phyloP scores from a whole-genome alignment of 257 asterid species.

The Forsythia suspensa region DNA sequence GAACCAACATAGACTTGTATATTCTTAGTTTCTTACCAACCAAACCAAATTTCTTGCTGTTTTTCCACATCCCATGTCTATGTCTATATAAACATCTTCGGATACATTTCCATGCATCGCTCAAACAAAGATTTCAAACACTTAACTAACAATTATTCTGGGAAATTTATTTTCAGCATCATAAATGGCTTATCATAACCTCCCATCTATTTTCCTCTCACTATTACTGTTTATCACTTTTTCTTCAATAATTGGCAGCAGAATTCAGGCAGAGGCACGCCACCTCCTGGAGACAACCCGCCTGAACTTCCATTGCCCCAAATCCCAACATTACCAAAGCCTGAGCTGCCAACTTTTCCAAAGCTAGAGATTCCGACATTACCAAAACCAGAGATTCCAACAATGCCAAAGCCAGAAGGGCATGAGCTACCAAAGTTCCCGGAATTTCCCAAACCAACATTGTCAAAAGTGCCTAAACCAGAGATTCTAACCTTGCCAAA shows the following conservation, averaged over 20 bases:
- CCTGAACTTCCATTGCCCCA: constrained; percentile 5
- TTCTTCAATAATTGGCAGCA: background rate
- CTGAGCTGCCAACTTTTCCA: background rate
- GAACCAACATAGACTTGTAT: background rate
- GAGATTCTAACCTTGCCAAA: too few species aligned
- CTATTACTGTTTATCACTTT: background rate
- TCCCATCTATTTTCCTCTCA: background rate
- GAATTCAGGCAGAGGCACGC: background rate
- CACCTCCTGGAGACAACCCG: background rate
- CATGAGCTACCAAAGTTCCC: too few species aligned
- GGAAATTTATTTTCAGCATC: background rate
- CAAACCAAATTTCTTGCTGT: background rate
- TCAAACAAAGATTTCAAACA: background rate
- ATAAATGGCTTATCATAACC: background rate
- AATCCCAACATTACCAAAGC: constrained; percentile 8
- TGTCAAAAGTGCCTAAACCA: too few species aligned
- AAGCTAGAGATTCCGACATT: constrained; percentile 14
- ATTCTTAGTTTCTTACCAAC: background rate
- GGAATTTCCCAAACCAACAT: too few species aligned
- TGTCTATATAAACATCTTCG: background rate
- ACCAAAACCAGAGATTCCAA: constrained; percentile 8
- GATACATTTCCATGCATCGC: background rate
- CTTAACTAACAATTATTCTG: background rate
- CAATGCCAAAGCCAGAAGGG: background rate
- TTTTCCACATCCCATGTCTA: background rate